phyloP scores from a whole-genome alignment of 805 yeast genomes.

The Candida sakaeoensis region DNA sequence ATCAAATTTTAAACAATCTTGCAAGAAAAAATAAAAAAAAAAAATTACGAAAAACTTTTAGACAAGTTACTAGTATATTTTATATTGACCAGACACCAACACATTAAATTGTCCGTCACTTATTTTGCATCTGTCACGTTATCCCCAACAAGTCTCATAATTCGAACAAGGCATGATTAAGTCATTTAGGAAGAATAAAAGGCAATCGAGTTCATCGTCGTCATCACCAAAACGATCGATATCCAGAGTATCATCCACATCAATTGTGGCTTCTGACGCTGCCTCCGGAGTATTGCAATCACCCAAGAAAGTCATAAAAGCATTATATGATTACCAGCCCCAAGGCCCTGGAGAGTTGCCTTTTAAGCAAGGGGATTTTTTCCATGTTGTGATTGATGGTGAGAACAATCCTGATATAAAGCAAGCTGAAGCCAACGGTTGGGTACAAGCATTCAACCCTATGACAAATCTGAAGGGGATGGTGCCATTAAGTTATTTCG shows the following conservation, averaged over 20 bases:
- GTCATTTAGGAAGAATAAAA: conserved; percentile 39
- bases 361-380: conserved; percentile 81
- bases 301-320: conserved; percentile 82
- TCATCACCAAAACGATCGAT: conserved; percentile 30
- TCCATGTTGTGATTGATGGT: conserved; percentile 54
- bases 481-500: conserved; percentile 85
- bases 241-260: conserved; percentile 23
- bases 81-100: too few relatives aligned
- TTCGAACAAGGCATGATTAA: conserved; percentile 41
- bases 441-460: conserved; percentile 91
- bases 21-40: not conserved
- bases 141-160: too few relatives aligned
- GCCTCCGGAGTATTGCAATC: conserved; percentile 35
- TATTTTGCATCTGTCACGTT: too few relatives aligned
- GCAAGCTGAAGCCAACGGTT: conserved; percentile 40
- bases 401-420: conserved; percentile 22
- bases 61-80: too few relatives aligned
- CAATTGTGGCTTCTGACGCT: conserved; percentile 10
- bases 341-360: conserved; percentile 78
- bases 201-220: conserved; percentile 28
- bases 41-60: not conserved
- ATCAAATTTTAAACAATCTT: too few relatives aligned
- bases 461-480: conserved; percentile 71
- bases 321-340: conserved; percentile 71
- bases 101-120: too few relatives aligned